Conservation (phyloP, 768 basidiomycete genomes). For the Leccinum obscurum region DNA sequence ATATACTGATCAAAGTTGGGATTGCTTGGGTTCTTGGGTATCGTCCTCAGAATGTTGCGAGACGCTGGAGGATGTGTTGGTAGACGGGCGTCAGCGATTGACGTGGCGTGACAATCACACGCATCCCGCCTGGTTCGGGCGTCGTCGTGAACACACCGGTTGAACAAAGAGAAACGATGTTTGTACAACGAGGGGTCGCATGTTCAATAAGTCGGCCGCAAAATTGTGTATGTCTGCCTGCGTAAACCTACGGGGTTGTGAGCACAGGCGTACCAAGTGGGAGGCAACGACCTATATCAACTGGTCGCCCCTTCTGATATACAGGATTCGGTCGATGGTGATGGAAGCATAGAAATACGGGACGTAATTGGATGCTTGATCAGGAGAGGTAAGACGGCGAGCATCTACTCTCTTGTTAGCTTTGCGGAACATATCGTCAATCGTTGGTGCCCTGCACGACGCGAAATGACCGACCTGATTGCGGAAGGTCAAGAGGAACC, state of each 20-base stretch:
- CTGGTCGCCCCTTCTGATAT: conserved; percentile 77
- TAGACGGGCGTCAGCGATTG: conserved; percentile 71
- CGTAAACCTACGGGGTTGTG: conserved; percentile 60
- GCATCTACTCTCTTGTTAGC: conserved; percentile 92
- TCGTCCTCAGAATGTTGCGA: conserved; percentile 80
- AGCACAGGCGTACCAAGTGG: not conserved
- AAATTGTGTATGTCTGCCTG: conserved; percentile 85
- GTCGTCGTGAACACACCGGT: not conserved
- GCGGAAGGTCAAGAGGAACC: conserved; percentile 93
- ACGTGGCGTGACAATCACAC: conserved; percentile 87
- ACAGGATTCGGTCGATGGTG: conserved; percentile 94
- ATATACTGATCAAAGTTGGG: conserved; percentile 97
- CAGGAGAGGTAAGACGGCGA: conserved; percentile 86
- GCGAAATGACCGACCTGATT: conserved; percentile 64
- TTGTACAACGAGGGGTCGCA: no score
- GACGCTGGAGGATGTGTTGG: conserved; percentile 61
- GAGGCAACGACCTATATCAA: conserved; percentile 56
- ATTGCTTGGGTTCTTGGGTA: conserved; percentile 96
- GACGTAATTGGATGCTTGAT: conserved; percentile 91
- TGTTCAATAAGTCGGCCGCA: conserved; percentile 66
- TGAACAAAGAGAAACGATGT: not conserved
- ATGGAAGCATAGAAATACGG: conserved; percentile 96
- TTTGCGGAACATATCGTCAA: conserved; percentile 29
- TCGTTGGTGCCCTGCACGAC: not conserved
- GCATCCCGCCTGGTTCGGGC: conserved; percentile 78